Evolutionary conservation across 345 rosid genomes (phyloP).

Genomic region (Microcos paniculata): DNA sequence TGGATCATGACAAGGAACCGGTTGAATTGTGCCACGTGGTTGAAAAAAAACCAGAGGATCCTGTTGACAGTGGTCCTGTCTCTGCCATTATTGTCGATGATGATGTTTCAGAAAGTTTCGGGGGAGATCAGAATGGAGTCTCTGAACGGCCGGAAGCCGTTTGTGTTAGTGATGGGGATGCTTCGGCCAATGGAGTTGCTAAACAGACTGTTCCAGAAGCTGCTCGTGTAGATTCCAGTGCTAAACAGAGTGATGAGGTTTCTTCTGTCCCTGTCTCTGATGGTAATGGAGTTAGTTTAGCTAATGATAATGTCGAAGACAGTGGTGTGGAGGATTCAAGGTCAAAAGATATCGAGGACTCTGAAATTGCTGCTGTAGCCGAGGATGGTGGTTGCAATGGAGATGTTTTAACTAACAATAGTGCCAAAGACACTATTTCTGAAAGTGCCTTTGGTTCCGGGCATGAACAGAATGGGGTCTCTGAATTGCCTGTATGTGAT

Average conservation of each 20-base stretch:
- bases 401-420: background rate
- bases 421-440: background rate
- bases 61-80: background rate
- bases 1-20: slow-evolving; percentile 14
- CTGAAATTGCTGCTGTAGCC: background rate
- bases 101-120: background rate
- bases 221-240: slow-evolving; percentile 1
- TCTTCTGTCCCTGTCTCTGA: background rate
- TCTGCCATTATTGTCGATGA: background rate
- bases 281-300: background rate
- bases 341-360: background rate
- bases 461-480: background rate
- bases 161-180: background rate
- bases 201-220: background rate
- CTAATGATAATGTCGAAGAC: background rate
- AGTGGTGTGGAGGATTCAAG: background rate
- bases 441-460: background rate
- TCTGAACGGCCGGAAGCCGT: background rate
- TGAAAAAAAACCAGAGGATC: background rate
- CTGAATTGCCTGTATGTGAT: background rate
- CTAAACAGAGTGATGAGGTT: background rate
- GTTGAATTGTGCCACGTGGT: slow-evolving; percentile 4
- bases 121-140: background rate
- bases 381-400: background rate
- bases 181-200: background rate